Conservation (phyloP, 2,329 filamentous ascomycete species). For the Coniochaeta sp. region DNA sequence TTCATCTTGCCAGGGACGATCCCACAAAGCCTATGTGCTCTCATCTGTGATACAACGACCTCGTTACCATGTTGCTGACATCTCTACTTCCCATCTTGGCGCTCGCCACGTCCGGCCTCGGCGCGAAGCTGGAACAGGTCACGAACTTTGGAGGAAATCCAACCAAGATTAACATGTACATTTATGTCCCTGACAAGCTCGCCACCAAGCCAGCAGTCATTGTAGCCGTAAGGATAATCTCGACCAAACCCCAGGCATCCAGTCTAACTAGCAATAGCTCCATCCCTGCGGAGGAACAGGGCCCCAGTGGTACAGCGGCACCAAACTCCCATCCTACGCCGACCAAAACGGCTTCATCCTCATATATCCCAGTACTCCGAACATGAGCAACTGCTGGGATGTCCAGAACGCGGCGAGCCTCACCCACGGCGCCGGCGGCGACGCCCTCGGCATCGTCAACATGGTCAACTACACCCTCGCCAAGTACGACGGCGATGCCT, state of each 20-base stretch:
- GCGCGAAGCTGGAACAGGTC: slow-evolving; percentile 15
- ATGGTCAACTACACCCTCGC: slow-evolving; percentile 43
- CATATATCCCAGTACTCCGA: slow-evolving; percentile 41
- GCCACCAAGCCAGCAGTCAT: slow-evolving; percentile 33
- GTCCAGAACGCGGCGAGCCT: slow-evolving; percentile 36
- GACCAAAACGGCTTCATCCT: slow-evolving; percentile 22
- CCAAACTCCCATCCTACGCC: slow-evolving; percentile 33
- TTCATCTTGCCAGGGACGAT: neutral
- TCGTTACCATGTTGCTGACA: neutral
- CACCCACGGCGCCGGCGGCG: slow-evolving; percentile 41
- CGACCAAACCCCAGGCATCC: neutral
- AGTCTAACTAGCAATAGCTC: slow-evolving; percentile 13
- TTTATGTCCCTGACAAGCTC: slow-evolving; percentile 24
- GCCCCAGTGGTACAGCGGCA: slow-evolving; percentile 28
- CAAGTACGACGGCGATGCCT: slow-evolving; percentile 37
- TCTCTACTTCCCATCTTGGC: neutral
- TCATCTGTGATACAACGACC: neutral
- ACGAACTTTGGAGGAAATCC: slow-evolving; percentile 23
- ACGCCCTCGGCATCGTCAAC: slow-evolving; percentile 40
- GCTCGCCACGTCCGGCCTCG: neutral
- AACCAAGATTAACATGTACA: slow-evolving; percentile 31
- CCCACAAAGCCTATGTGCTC: neutral
- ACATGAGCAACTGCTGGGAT: slow-evolving; percentile 42
- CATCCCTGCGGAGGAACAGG: slow-evolving; percentile 39
- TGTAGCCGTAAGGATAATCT: slow-evolving; percentile 23